Percentiles rank a stretch among this genome's conserved stretches.
phyloP scores from a whole-genome alignment of 805 yeast species.

The Danielia reshetovae region DNA sequence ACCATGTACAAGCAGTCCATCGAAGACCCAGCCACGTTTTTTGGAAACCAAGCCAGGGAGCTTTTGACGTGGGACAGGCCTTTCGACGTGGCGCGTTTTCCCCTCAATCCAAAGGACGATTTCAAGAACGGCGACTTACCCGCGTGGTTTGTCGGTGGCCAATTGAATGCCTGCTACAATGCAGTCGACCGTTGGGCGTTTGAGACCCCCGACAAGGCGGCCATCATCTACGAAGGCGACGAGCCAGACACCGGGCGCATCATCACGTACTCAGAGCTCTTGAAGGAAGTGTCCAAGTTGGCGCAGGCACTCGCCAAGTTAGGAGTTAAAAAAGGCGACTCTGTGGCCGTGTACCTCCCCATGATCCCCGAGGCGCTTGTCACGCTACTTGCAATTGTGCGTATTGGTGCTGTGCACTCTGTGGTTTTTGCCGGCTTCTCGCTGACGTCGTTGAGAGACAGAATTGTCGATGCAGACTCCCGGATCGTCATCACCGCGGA shows the following conservation, averaged over 20 bases:
- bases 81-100: constrained; percentile 54
- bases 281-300: constrained; percentile 77
- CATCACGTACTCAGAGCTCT: constrained; percentile 82
- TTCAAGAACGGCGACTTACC: constrained; percentile 70
- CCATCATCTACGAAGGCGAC: constrained; percentile 91
- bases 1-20: constrained; percentile 69
- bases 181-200: constrained; percentile 95
- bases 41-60: constrained; percentile 71
- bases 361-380: constrained; percentile 97
- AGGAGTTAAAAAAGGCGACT: constrained; percentile 93
- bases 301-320: constrained; percentile 79
- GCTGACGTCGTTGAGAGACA: constrained; percentile 86
- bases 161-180: constrained; percentile 88
- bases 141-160: constrained; percentile 88
- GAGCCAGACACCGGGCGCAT: constrained; percentile 69
- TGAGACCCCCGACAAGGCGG: constrained; percentile 77
- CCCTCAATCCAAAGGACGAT: constrained; percentile 54
- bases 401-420: constrained; percentile 95
- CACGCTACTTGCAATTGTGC: constrained; percentile 87
- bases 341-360: constrained; percentile 94
- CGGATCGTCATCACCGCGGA: constrained; percentile 89
- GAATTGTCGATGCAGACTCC: constrained; percentile 84
- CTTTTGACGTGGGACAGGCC: constrained; percentile 77
- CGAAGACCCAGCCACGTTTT: constrained; percentile 74
- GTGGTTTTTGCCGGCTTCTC: constrained; percentile 97